Evolutionary conservation across 2,329 filamentous ascomycete species (phyloP), one percentile per base, ranked within the genome.

Genomic region (Graphium sp.): DNA sequence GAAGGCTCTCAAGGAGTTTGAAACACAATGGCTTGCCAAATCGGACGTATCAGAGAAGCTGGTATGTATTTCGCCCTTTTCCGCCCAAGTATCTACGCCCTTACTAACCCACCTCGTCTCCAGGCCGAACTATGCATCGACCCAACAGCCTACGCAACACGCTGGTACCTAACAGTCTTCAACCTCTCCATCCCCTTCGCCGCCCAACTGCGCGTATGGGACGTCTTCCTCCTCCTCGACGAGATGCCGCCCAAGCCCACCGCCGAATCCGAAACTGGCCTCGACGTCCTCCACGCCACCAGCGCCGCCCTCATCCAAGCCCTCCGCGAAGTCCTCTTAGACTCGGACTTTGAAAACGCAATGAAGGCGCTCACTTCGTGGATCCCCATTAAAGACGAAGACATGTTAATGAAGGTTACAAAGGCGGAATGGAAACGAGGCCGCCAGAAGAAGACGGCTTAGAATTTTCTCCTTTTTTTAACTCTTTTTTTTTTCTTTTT

Each of bases 151-250:
- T 98, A 94, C 46, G 89, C 85, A 18, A 95, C 87, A 4, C 67
- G 85, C 29, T 98, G 89, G 89, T 98, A 98, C 47, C 63, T 98
- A 29, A 98, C 89, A 2, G 62, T 98, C 7, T 98, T 98, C 64
- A 95, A 95, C 52, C 78, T 95, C 44, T 91, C 83, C 11, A 81
- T 98, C 29, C 89, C 89, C 0, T 98, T 95, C 43, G 68, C 82
- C 0, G 85, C 87, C 4, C 89, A 95, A 50, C 72, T 98, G 20
- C 78, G 89, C 27, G 79, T 98, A 11, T 98, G 89, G 89, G 89
- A 98, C 46, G 80, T 94, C 2, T 95, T 95, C 53, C 83, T 98
- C 68, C 70, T 98, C 10, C 68, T 95, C 9, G 89, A 87, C 26
- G 82, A 87, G 40, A 60, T 72, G n/a, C 58, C 63, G 3, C 24